Percentiles rank a stretch among this genome's conserved stretches.
These are phyloP conservation scores for Nymphaea thermarum DNA, from an alignment of 164 flowering plant genomes.

Conservation along the genomic window DNA sequence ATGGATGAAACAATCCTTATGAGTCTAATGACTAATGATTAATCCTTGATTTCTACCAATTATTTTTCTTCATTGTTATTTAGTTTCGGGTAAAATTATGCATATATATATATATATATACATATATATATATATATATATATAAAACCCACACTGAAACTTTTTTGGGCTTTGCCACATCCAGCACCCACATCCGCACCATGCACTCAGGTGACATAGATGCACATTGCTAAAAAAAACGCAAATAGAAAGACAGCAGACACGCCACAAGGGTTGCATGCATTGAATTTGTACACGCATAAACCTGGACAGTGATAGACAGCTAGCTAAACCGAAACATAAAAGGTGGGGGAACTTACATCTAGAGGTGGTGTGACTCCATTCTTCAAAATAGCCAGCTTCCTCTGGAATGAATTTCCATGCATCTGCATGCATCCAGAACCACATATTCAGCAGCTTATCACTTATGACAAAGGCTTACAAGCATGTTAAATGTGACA, in stretches of 20 bases:
- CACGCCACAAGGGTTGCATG: background rate
- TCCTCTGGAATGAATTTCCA: conserved; percentile 95
- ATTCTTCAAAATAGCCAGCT: conserved; percentile 61
- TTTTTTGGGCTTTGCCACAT: too few species aligned
- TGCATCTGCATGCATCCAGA: conserved; percentile 52
- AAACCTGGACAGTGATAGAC: background rate
- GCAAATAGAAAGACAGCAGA: background rate
- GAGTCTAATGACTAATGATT: too few species aligned
- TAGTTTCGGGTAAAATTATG: too few species aligned
- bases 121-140: too few species aligned
- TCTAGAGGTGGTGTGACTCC: conserved; percentile 52
- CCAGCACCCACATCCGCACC: too few species aligned
- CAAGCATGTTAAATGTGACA: background rate
- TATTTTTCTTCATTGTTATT: too few species aligned
- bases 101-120: too few species aligned
- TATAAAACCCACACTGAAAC: too few species aligned
- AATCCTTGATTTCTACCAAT: too few species aligned
- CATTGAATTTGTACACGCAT: background rate
- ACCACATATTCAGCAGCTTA: background rate
- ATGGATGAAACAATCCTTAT: too few species aligned
- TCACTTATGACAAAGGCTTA: background rate
- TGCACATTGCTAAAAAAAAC: background rate
- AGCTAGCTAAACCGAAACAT: background rate
- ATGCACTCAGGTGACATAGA: background rate
- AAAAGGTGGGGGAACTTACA: conserved; percentile 26